phyloP scores from a whole-genome alignment of 495 filamentous ascomycete genomes.

The Daldinia loculata region DNA sequence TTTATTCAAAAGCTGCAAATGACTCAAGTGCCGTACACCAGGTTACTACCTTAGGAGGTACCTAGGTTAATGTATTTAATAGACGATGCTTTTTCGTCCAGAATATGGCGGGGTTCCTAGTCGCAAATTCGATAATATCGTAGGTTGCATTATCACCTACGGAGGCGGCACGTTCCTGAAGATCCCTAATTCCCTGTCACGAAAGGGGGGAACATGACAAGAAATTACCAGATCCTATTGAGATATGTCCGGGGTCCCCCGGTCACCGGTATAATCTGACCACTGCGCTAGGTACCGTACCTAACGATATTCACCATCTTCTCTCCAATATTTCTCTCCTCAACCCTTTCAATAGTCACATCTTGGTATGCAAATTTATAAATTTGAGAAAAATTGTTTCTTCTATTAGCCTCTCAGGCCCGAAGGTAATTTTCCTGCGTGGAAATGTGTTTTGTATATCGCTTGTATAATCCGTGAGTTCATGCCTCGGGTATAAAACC shows the following conservation, averaged over 20 bases:
- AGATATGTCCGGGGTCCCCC: slow-evolving; percentile 25
- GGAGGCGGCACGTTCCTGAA: slow-evolving; percentile 11
- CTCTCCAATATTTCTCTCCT: slow-evolving; percentile 1
- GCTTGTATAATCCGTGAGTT: slow-evolving; percentile 37
- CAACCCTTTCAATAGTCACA: slow-evolving; percentile 6
- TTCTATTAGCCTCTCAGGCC: slow-evolving; percentile 21
- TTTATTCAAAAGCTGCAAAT: not conserved
- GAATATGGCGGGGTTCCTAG: not conserved
- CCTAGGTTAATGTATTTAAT: not conserved
- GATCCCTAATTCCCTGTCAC: slow-evolving; percentile 17
- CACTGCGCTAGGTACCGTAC: not conserved
- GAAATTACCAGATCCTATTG: slow-evolving; percentile 20
- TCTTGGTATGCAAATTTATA: slow-evolving; percentile 6
- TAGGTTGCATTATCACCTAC: not conserved
- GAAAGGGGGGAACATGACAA: slow-evolving; percentile 19
- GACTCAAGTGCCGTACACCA: not conserved
- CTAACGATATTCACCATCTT: slow-evolving; percentile 1
- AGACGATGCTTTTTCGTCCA: not conserved
- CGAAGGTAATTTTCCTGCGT: slow-evolving; percentile 2
- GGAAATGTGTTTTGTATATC: slow-evolving; percentile 33
- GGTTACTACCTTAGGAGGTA: too few species aligned
- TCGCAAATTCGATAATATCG: not conserved
- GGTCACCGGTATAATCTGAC: slow-evolving; percentile 8
- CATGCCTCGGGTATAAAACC: slow-evolving; percentile 40
- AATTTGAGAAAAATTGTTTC: slow-evolving; percentile 16